Evolutionary conservation across 163 green algal species (phyloP), one percentile per base, ranked within the genome.

Genomic region (Prototheca cutis): DNA sequence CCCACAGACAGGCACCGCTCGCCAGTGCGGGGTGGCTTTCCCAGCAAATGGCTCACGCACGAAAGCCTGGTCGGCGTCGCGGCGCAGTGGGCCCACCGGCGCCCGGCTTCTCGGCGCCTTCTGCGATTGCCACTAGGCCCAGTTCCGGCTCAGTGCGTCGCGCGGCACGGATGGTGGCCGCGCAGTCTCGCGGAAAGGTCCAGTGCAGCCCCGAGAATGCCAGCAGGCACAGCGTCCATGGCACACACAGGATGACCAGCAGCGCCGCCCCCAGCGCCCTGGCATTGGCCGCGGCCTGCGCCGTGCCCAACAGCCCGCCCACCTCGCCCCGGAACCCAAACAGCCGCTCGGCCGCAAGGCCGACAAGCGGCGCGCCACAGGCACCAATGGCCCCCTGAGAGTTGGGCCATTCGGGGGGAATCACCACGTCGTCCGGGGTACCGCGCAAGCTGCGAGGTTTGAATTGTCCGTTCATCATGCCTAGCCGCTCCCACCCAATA

Each of bases 211-310:
- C 73, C 32, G 65, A 76, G 71, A 87, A 93, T 23, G 77, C 77
- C 2, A 87, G n/a, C 30, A 88, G 62, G 66, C 83, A 90, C 15
- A 88, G 55, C 0, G 51, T 15, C 85, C 82, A 91, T 34, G 84
- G 84, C 40, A 83, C 68, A 28, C 72, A 47, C 51, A 86, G 63
- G 62, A 74, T 84, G 25, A 81, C 65, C 32, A 92, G 59, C 48
- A 92, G 74, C n/a, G 70, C 72, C 51, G 71, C 77, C 29, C 65
- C 67, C 29, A 92, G 76, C 0, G 84, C 77, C 1, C 40, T 32
- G 0, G 80, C 76, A 31, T 80, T 74, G 34, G 6, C 24, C 25
- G 53, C n/a, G 42, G 21, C 19, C 33, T 54, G 48, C 58, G 65
- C 57, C 6, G 32, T 61, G 29, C 62, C 45, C 3, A 53, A 23